Conservation (phyloP, 306 rosid genomes). For the Sicyos edulis region DNA sequence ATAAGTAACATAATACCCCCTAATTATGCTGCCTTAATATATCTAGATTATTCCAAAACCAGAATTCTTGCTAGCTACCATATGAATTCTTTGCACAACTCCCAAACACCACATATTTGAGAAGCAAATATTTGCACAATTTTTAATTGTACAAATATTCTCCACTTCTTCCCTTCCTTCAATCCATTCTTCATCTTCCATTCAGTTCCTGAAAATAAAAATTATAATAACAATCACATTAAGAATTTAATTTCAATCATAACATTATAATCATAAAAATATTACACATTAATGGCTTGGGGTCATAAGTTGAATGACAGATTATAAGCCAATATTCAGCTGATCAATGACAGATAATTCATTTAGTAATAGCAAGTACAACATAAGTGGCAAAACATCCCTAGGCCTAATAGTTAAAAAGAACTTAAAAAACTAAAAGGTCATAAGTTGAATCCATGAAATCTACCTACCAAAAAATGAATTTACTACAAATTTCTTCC, state of each 20-base stretch:
- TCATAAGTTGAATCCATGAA: no score
- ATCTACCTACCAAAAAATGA: no score
- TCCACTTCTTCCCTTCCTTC: constrained; percentile 9
- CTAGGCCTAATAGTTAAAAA: no score
- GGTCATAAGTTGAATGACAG: neutral
- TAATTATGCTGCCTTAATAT: constrained; percentile 4
- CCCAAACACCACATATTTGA: neutral
- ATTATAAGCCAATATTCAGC: neutral
- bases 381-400: neutral
- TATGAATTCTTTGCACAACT: neutral
- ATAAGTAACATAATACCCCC: neutral
- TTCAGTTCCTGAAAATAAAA: neutral
- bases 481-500: no score
- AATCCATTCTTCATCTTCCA: neutral
- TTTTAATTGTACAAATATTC: neutral
- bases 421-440: no score
- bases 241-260: neutral
- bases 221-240: neutral
- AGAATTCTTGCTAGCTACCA: constrained; percentile 13
- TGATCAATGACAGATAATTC: neutral
- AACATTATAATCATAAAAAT: neutral
- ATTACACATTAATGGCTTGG: neutral
- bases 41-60: constrained; percentile 14
- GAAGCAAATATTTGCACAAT: constrained; percentile 4
- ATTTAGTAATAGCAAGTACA: neutral